Percentiles rank a stretch among this genome's conserved stretches.
phyloP scores from a whole-genome alignment of 228 moss, liverwort and hornwort genomes.

The Sphagnum fallax region DNA sequence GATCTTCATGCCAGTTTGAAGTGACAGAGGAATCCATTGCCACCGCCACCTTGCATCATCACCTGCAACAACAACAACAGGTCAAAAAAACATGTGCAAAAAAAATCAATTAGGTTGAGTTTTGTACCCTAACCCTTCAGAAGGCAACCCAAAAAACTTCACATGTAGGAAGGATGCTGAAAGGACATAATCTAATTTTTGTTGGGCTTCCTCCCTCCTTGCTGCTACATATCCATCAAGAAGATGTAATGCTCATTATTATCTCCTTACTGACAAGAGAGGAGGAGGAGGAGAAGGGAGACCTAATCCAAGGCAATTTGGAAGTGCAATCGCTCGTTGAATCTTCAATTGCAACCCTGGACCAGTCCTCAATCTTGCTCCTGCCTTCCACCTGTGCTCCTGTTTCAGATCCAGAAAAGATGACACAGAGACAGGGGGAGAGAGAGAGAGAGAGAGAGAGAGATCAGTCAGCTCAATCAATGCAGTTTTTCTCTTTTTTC shows the following conservation, averaged over 20 bases:
- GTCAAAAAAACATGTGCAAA: no score
- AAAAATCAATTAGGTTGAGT: no score
- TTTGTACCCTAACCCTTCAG: no score
- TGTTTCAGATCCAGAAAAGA: slow-evolving; percentile 19
- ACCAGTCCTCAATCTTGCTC: slow-evolving; percentile 53
- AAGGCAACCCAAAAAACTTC: no score
- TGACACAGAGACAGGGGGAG: no score
- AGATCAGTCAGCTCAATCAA: no score
- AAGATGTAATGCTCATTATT: neutral
- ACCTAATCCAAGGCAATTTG: slow-evolving; percentile 85
- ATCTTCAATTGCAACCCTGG: slow-evolving; percentile 61
- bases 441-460: no score
- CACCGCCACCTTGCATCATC: slow-evolving; percentile 88
- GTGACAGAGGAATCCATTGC: slow-evolving; percentile 75
- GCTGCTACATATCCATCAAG: neutral
- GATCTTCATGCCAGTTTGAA: slow-evolving; percentile 54
- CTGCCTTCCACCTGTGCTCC: slow-evolving; percentile 87
- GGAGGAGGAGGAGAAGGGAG: slow-evolving; percentile 4
- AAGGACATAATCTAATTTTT: neutral
- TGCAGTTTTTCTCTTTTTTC: no score
- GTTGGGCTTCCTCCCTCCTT: neutral
- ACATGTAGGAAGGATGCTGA: no score
- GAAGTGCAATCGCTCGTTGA: slow-evolving; percentile 59
- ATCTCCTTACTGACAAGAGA: no score
- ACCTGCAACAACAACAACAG: slow-evolving; percentile 28